Evolutionary conservation across 2,329 filamentous ascomycete genomes (phyloP).

Genomic region (Epichloe bromicola): DNA sequence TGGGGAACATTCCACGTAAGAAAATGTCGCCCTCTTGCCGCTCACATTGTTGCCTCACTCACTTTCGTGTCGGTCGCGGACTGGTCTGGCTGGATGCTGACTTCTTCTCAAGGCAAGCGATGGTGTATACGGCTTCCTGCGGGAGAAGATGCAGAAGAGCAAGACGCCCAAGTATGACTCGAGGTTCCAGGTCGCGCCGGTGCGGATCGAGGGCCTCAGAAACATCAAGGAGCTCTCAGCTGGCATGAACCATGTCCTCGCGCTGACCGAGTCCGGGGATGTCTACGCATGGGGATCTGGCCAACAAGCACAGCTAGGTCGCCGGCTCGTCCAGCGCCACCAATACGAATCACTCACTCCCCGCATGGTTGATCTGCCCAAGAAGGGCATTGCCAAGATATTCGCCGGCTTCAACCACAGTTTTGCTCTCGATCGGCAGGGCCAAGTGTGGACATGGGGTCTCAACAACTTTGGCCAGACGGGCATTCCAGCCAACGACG

Average conservation of each 20-base stretch:
- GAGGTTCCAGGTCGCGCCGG: constrained; percentile 19
- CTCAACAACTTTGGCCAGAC: constrained; percentile 60
- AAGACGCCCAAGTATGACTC: constrained; percentile 14
- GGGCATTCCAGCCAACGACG: constrained; percentile 39
- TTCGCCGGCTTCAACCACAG: constrained; percentile 53
- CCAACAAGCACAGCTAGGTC: constrained; percentile 35
- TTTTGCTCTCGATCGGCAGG: constrained; percentile 52
- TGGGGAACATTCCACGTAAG: constrained; percentile 63
- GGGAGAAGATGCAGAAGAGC: constrained; percentile 21
- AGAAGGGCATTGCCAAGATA: constrained; percentile 21
- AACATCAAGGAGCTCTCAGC: constrained; percentile 47
- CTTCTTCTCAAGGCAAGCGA: constrained; percentile 4
- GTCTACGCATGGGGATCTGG: constrained; percentile 11
- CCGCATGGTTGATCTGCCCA: constrained; percentile 14
- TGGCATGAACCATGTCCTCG: constrained; percentile 54
- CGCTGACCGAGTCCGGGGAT: constrained; percentile 41
- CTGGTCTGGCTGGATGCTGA: not conserved
- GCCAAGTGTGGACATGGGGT: constrained; percentile 56
- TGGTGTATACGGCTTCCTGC: constrained; percentile 7
- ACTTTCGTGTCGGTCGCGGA: not conserved
- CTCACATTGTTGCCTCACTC: not conserved
- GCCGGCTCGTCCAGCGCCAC: constrained; percentile 37
- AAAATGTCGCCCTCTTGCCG: constrained; percentile 3
- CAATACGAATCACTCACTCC: constrained; percentile 34
- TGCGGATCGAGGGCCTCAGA: constrained; percentile 39